Evolutionary conservation across 2,329 filamentous ascomycete species (phyloP), one percentile per base, ranked within the genome.

Genomic region (Trichoderma pleuroti): DNA sequence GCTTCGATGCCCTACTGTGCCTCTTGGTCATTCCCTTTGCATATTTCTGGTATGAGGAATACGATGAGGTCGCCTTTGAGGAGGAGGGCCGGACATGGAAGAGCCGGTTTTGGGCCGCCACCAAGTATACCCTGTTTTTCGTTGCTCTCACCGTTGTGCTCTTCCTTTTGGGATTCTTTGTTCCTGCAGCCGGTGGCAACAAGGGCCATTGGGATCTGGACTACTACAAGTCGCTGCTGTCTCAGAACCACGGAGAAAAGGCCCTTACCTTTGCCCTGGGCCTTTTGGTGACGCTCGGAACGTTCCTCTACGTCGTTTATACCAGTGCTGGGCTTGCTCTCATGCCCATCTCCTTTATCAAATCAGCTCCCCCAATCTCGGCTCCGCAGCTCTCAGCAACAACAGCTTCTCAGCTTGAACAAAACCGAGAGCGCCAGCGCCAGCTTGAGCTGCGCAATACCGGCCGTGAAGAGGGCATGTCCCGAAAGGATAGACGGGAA

Each of bases 11-110:
- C 1, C 80, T 98, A 7, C 88, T 99, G 12, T 99, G 96, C 78
- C 85, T 99, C 59, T 80, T 98, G 21, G 88, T 97, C 57, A 92
- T 98, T 24, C 96, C 96, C 0, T 99, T 99, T 78, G 92, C 94
- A 61, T 99, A 99, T 84, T 99, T 99, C 80, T 98, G 92, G 90
- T 96, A 97, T 77, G 96, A 99, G 80, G 96, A 98, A 81, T 97
- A 97, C 74, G 95, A 98, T 77, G 94, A 98, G 82, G 91, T 95
- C 24, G 94, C 94, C 72, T 87, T 91, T 39, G 93, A 97, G 76
- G 93, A 97, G 76, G 92, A 93, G 36, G 89, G 88, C 34, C 91
- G 94, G 78, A 91, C 92, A 2, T 81, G 91, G 71, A 86, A 85
- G 8, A 87, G 89, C 77, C 88, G 93, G 68, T 86, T 98, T 72